Conservation (phyloP, 2,329 filamentous ascomycete species). For the Colletotrichum filicis region DNA sequence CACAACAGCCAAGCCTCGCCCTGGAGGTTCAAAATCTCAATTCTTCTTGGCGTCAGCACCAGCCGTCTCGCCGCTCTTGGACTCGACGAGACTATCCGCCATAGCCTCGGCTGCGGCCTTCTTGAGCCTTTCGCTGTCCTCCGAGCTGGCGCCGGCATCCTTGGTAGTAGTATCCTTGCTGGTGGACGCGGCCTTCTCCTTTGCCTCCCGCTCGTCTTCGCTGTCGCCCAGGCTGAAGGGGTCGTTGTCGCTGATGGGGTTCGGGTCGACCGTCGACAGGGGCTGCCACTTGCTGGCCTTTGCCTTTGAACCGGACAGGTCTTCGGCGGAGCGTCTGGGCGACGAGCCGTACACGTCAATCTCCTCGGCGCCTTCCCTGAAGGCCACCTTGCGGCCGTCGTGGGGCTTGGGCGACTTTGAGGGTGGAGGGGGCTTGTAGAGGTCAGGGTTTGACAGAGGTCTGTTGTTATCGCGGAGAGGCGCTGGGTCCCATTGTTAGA, state of each 20-base stretch:
- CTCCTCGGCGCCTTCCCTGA: constrained; percentile 77
- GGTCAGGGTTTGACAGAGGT: constrained; percentile 78
- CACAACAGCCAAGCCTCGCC: background rate
- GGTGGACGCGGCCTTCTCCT: constrained; percentile 63
- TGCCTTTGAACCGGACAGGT: constrained; percentile 56
- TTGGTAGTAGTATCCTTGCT: constrained; percentile 42
- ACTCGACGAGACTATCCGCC: constrained; percentile 64
- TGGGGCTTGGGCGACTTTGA: constrained; percentile 61
- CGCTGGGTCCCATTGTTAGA: constrained; percentile 50
- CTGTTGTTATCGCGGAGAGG: constrained; percentile 66
- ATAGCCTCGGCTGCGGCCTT: constrained; percentile 72
- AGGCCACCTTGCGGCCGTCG: constrained; percentile 65
- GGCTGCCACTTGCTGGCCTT: constrained; percentile 98
- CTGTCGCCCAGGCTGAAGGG: constrained; percentile 97
- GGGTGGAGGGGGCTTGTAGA: constrained; percentile 77
- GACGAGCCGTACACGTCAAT: constrained; percentile 80
- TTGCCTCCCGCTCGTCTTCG: constrained; percentile 88
- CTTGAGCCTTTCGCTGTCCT: constrained; percentile 72
- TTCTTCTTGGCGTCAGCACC: constrained; percentile 48
- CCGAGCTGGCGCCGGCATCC: constrained; percentile 61
- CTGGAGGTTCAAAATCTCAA: constrained; percentile 40
- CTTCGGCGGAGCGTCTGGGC: constrained; percentile 65
- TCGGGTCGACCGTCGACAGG: constrained; percentile 82
- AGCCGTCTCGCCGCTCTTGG: constrained; percentile 47
- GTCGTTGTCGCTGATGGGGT: constrained; percentile 75